Evolutionary conservation across 1,139 yeast genomes (phyloP).

Genomic region (Hansenula anomala): DNA sequence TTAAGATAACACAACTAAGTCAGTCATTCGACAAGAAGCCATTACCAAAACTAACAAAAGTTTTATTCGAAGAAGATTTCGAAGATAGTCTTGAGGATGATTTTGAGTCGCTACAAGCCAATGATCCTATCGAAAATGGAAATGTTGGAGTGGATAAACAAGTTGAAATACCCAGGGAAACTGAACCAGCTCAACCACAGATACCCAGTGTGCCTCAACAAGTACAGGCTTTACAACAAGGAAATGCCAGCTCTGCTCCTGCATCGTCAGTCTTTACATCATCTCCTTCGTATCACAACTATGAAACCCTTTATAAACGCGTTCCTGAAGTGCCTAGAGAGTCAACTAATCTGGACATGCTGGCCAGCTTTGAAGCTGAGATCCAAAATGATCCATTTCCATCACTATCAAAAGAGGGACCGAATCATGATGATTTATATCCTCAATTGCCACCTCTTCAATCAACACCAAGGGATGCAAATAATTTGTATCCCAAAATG

Average conservation of each 20-base stretch:
- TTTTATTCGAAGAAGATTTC: constrained; percentile 3
- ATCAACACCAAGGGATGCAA: constrained; percentile 3
- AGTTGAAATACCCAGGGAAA: too few relatives aligned
- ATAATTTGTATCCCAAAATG: constrained; percentile 5
- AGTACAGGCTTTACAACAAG: too few relatives aligned
- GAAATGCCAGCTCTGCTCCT: neutral
- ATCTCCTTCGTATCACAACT: constrained; percentile 28
- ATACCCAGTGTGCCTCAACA: too few relatives aligned
- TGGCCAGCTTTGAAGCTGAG: neutral
- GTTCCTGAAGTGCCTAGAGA: neutral
- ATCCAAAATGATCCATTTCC: neutral
- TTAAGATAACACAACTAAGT: neutral
- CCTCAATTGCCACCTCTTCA: constrained; percentile 1
- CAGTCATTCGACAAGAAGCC: neutral
- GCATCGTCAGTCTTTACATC: constrained; percentile 23
- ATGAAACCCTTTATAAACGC: constrained; percentile 21
- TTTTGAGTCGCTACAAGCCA: too few relatives aligned
- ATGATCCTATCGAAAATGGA: too few relatives aligned
- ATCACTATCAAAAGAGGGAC: neutral
- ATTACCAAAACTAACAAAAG: neutral
- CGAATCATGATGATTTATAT: neutral
- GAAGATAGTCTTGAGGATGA: constrained; percentile 10
- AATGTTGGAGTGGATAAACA: too few relatives aligned
- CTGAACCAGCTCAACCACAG: neutral
- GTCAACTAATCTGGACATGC: neutral